phyloP scores from a whole-genome alignment of 1,284 basidiomycete species.

The Sutorius eximius region DNA sequence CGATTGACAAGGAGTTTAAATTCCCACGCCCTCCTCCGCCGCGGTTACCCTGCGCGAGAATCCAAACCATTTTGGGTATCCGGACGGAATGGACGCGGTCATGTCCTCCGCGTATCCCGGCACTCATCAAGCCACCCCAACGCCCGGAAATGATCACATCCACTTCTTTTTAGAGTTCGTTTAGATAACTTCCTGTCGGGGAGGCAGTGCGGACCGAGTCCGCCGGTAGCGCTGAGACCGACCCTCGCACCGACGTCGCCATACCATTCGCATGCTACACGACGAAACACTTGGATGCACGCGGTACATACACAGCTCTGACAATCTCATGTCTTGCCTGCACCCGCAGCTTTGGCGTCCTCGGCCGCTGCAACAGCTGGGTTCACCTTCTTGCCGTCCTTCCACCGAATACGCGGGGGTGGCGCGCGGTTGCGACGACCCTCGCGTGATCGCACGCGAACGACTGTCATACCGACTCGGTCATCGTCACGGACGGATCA shows the following conservation, averaged over 20 bases:
- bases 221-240: background rate
- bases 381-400: conserved; percentile 97
- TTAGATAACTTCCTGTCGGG: background rate
- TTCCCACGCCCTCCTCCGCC: conserved; percentile 18
- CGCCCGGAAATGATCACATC: background rate
- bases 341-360: conserved; percentile 53
- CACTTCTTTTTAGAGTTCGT: background rate
- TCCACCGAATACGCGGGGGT: conserved; percentile 95
- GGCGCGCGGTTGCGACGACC: conserved; percentile 95
- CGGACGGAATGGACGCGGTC: conserved; percentile 16
- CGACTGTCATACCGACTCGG: conserved; percentile 52
- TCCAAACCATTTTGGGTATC: conserved; percentile 10
- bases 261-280: background rate
- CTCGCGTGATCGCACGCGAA: conserved; percentile 92
- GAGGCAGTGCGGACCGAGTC: background rate
- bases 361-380: conserved; percentile 76
- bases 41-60: conserved; percentile 13
- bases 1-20: conserved; percentile 23
- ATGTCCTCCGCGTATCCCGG: conserved; percentile 23
- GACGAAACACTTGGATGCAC: background rate
- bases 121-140: background rate
- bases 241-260: background rate
- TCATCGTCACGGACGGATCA: background rate
- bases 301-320: conserved; percentile 5
- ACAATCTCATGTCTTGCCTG: conserved; percentile 43